Base-by-base conservation (phyloP, 2,329 filamentous ascomycete species). In the Chaetomium sp. region DNA sequence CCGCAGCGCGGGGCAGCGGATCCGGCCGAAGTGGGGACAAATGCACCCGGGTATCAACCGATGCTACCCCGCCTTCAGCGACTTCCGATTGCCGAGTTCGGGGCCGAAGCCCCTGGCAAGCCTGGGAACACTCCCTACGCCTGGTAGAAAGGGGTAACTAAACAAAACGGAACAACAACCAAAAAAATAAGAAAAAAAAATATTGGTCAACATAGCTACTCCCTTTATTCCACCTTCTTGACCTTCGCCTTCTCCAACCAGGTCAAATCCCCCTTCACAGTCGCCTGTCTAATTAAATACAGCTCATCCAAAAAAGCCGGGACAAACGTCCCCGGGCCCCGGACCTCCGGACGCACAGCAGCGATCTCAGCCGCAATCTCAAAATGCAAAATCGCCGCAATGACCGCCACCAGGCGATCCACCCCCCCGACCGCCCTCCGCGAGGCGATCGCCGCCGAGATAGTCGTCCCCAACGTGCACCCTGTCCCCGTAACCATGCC, bases 281-380 rank as follows among this genome's bases (percentile, higher is more conserved):
- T 79, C 36, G 74, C 74, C 60, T 72, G 73, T 53, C 81, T 60
- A 55, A 67, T 83, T 64, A 32, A 68, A 68, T 62, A 78, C 60
- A 86, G 65, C 71, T 82, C 87, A 64, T 97, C 92, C 43, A 96
- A 73, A 66, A 96, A 91, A 0, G 86, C 86, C 0, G 90, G 87
- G 10, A 95, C 84, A 74, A 96, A 96, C 0, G 85, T 89, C 0
- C 92, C 92, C 0, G 92, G 91, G 0, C 92, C 92, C 56, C 76
- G 77, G 3, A 94, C 89, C 0, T 73, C 63, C 70, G 45, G 56
- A 52, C 82, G 75, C 65, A 81, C 80, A 0, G 88, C 88, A 0
- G 84, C 83, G 50, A 74, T 72, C 72, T 92, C 86, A 0, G 89
- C 88, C 1, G 84, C 82, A 27, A 82, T 73, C 68, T 94, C 91